phyloP scores from a whole-genome alignment of 305 asterid species.

The Solanum hybrid region DNA sequence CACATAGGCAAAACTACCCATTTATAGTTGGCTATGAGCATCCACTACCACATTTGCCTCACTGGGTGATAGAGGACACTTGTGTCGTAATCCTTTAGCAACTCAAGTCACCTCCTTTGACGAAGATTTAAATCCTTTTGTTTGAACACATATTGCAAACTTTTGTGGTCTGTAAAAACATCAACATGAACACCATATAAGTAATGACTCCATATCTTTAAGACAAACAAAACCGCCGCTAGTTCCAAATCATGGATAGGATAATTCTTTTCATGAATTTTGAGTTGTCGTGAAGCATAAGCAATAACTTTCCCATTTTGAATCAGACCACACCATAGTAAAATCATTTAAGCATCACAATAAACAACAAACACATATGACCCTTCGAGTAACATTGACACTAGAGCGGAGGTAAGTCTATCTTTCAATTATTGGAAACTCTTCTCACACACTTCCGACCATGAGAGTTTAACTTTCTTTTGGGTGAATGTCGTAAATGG shows the following conservation, averaged over 20 bases:
- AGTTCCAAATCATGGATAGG: background rate
- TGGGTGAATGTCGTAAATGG: background rate
- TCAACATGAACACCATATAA: background rate
- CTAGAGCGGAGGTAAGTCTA: background rate
- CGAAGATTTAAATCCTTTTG: background rate
- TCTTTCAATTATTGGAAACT: background rate
- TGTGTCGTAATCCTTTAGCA: background rate
- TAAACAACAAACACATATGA: background rate
- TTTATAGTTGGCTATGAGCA: background rate
- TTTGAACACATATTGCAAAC: background rate
- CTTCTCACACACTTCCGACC: background rate
- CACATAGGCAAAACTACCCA: background rate
- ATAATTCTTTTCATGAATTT: background rate
- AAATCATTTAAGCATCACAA: background rate
- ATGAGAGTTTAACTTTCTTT: background rate
- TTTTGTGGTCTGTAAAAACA: background rate
- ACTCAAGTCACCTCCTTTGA: background rate
- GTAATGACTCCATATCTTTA: background rate
- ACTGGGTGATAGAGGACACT: background rate
- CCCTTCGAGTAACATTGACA: background rate
- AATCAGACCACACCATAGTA: background rate
- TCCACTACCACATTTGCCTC: background rate
- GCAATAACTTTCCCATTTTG: background rate
- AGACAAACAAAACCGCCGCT: background rate
- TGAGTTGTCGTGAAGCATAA: background rate